phyloP scores from a whole-genome alignment of 169 alveolate species.

The Plasmodium ovale region DNA sequence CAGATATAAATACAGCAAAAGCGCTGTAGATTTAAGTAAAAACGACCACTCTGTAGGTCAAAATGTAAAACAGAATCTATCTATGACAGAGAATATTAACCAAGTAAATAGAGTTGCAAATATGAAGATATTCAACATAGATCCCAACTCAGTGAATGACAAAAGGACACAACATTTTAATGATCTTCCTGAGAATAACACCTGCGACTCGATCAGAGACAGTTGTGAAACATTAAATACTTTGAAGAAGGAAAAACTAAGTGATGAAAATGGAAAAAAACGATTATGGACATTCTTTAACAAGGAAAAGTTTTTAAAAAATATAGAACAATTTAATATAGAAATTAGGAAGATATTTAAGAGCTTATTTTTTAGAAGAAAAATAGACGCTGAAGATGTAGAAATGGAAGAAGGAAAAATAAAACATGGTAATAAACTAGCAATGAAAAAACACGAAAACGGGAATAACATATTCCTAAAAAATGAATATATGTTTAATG shows the following conservation, averaged over 20 bases:
- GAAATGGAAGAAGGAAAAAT: background rate
- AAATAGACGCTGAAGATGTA: constrained; percentile 5
- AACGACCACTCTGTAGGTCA: background rate
- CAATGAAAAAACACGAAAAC: constrained; percentile 25
- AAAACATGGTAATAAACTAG: background rate
- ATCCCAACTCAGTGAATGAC: too few species aligned
- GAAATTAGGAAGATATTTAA: constrained; percentile 35
- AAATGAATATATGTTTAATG: constrained; percentile 28
- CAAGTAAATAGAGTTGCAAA: too few species aligned
- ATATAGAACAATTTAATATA: constrained; percentile 25
- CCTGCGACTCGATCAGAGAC: too few species aligned
- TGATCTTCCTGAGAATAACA: too few species aligned
- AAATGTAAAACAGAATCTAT: background rate
- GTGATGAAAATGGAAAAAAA: background rate
- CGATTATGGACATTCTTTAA: constrained; percentile 14
- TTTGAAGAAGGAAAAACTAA: constrained; percentile 5
- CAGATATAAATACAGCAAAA: constrained; percentile 9
- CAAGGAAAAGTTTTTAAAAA: constrained; percentile 17
- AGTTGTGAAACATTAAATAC: too few species aligned
- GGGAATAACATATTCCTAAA: constrained; percentile 11
- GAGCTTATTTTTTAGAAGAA: constrained; percentile 28
- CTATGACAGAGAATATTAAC: background rate
- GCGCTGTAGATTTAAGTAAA: background rate
- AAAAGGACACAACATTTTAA: too few species aligned
- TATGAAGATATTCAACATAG: too few species aligned